Evolutionary conservation across 2,329 filamentous ascomycete species (phyloP), one percentile per base, ranked within the genome.

Genomic region (Pyricularia sp.): DNA sequence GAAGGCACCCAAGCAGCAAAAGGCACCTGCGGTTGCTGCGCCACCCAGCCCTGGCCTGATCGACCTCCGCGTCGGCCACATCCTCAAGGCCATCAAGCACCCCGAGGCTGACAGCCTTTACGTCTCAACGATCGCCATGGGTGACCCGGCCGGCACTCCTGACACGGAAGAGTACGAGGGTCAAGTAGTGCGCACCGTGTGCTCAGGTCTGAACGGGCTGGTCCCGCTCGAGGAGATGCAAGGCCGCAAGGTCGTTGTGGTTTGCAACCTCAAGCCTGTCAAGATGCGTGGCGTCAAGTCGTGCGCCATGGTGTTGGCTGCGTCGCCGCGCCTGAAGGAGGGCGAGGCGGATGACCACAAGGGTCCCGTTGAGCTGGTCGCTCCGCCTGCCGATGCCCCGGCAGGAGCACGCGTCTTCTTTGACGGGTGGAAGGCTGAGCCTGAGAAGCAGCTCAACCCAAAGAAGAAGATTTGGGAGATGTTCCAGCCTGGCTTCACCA

Each of bases 381-480:
- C 80, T 68, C 93, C 93, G 0, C 94, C 94, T 1, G 84, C 82
- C 22, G 91, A 84, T 55, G 83, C 90, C 59, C 85, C 88, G 73
- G 91, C 93, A 6, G 94, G 94, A 66, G 91, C 96, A 74, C 82
- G 90, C 16, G 90, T 97, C 63, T 93, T 83, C 82, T 99, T 99
- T 74, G 90, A 97, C 74, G 94, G 94, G 62, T 99, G 91, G 88
- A 83, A 91, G 76, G 93, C 91, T 66, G 90, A 96, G 81, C 92
- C 94, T 0, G 94, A 99, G 83, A 88, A 88, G 68, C 86, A 93
- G 63, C 83, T 99, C 66, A 99, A 97, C 83, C 94, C 94, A 66
- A 99, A 99, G 88, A 99, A 97, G 87, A 97, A 97, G 87, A 81
- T 97, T 67, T 97, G 93, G 93, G 94, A 99, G 82, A 91, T 84